phyloP scores from a whole-genome alignment of 139 green algal genomes.

The Asterochloris sp. region DNA sequence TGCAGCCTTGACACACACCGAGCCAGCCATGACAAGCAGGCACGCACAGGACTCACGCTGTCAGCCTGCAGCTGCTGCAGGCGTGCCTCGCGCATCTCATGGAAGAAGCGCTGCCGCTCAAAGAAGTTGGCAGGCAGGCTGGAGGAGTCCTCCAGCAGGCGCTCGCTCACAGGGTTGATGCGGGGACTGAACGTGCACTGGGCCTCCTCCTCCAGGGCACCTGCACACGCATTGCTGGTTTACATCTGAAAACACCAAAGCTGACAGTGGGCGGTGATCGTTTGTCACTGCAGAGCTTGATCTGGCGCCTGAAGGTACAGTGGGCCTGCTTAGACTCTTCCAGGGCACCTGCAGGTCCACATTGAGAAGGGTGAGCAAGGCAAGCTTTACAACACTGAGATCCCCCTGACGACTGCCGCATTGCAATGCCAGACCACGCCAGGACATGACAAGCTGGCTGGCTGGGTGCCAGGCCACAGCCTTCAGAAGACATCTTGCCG shows the following conservation, averaged over 20 bases:
- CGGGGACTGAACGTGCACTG: conserved; percentile 29
- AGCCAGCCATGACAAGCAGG: too few relatives aligned
- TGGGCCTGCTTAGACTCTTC: too few relatives aligned
- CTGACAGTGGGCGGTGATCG: neutral
- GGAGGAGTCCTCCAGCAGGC: conserved; percentile 37
- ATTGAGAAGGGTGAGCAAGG: too few relatives aligned
- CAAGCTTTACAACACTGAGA: too few relatives aligned
- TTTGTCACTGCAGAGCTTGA: neutral
- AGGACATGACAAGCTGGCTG: too few relatives aligned
- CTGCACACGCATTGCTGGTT: neutral
- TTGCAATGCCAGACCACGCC: too few relatives aligned
- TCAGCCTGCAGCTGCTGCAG: conserved; percentile 19
- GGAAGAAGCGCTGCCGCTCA: conserved; percentile 32
- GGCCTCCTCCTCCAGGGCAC: conserved; percentile 8
- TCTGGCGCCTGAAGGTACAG: neutral
- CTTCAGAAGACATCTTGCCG: too few relatives aligned
- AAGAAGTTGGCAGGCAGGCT: conserved; percentile 36
- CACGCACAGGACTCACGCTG: neutral
- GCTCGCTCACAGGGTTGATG: conserved; percentile 34
- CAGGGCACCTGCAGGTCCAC: too few relatives aligned
- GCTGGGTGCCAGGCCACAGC: too few relatives aligned
- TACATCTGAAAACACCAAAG: too few relatives aligned
- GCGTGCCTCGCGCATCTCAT: neutral
- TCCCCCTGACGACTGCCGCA: too few relatives aligned
- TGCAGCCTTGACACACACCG: too few relatives aligned